Base-by-base conservation (phyloP, 768 basidiomycete species). In the Leccinum boreale region DNA sequence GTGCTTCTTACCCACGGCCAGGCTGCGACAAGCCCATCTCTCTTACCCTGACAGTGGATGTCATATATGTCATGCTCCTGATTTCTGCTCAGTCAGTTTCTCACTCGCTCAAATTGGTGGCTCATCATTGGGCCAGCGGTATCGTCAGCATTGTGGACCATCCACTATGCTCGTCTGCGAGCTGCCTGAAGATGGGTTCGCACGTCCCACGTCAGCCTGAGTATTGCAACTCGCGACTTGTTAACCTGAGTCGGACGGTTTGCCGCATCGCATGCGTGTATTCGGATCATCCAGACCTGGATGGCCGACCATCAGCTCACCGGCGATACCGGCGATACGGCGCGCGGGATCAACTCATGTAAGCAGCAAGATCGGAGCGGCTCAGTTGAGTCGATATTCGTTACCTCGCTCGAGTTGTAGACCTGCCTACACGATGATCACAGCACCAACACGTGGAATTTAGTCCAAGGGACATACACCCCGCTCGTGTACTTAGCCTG, bases 281-380 rank as follows among this genome's bases (percentile, higher is more conserved):
- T 47, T 53, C 39, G 52, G 47, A 39, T 55, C 47, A 44, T 45
- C 31, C 31, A 57, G n/a, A 44, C 19, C n/a, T n/a, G n/a, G n/a
- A n/a, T n/a, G 28, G 6, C 42, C 14, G 33, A 19, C 14, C n/a
- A 19, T 44, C 19, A 44, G 11, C 42, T 21, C 17, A 3, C 57
- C 31, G 19, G 56, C 15, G 9, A 14, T 45, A 35, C 46, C 31
- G 19, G 56, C 15, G 9, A 14, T 45, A 35, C 46, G 39, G 26
- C 31, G 26, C 42, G 35, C 31, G 8, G 19, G 51, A 63, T 64
- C 58, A 55, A 29, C 39, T 52, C 56, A 14, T 28, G 29, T 26
- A 42, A 21, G 36, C 29, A 17, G 19, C 36, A 24, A 49, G 52
- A 21, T 17, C 33, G 23, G 53, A 24, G 5, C 12, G 31, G 26